These are phyloP conservation scores for Ceratocystis albifundus DNA, from an alignment of 2,329 filamentous ascomycete genomes.

Conservation along the genomic window DNA sequence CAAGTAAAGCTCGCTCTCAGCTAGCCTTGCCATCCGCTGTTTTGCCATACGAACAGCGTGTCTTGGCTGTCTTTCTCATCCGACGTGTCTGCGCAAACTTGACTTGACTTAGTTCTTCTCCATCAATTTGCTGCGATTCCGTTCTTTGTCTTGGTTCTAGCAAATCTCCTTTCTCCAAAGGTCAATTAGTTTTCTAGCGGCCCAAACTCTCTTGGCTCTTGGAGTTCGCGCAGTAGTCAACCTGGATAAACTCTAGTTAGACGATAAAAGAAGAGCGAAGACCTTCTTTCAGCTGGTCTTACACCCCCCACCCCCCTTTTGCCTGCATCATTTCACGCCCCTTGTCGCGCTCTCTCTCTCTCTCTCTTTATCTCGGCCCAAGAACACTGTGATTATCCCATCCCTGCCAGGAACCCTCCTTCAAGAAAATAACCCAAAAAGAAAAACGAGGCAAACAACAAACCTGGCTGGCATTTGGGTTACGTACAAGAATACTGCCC, in stretches of 20 bases:
- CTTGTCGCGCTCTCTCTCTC: neutral
- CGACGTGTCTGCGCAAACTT: too few species aligned
- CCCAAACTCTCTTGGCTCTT: neutral
- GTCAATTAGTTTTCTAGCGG: neutral
- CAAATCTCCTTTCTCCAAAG: neutral
- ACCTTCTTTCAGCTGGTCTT: neutral
- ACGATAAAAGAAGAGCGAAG: neutral
- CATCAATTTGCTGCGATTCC: neutral
- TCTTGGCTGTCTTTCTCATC: neutral
- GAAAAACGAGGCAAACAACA: conserved; percentile 15
- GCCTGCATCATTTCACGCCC: neutral
- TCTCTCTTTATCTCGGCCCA: neutral
- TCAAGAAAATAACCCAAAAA: too few species aligned
- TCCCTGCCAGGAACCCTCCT: conserved; percentile 16
- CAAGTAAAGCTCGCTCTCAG: neutral
- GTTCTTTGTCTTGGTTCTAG: neutral
- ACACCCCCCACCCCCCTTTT: neutral
- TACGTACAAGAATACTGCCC: conserved; percentile 16
- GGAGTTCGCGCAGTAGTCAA: neutral
- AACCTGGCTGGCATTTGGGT: conserved; percentile 10
- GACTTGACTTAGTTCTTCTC: too few species aligned
- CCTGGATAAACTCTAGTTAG: neutral
- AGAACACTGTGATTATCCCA: neutral
- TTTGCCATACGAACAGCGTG: neutral
- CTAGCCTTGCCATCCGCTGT: neutral